Percentiles rank a stretch among this genome's conserved stretches.
These are phyloP conservation scores for Poterioochromonas sp. DNA, from an alignment of 352 stramenopile species.

Conservation along the genomic window DNA sequence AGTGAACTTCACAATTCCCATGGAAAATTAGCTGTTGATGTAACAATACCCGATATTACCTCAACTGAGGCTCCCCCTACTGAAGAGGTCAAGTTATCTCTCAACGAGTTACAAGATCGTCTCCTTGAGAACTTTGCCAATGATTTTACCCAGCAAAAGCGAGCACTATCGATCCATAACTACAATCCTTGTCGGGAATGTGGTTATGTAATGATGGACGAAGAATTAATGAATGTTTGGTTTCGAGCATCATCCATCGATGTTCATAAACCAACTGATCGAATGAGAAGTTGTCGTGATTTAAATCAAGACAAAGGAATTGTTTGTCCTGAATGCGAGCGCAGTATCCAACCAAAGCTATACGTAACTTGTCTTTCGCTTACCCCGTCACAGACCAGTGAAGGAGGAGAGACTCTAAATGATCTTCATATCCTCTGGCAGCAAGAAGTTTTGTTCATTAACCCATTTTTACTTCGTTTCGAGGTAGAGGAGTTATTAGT, in stretches of 20 bases:
- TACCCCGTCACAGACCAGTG: not conserved
- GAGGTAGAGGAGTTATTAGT: not conserved
- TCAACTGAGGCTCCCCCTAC: not conserved
- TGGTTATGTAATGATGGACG: not conserved
- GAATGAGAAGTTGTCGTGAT: not conserved
- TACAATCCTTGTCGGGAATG: not conserved
- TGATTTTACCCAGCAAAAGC: not conserved
- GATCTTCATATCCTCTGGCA: not conserved
- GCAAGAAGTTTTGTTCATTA: not conserved
- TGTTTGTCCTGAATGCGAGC: not conserved
- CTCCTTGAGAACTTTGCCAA: not conserved
- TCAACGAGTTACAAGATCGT: not conserved
- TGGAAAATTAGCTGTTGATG: not conserved
- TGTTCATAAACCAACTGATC: not conserved
- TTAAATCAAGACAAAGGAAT: not conserved
- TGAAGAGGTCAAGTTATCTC: not conserved
- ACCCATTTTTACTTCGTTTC: constrained; percentile 4
- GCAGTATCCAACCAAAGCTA: not conserved
- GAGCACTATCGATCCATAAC: not conserved
- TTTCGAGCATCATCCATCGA: not conserved
- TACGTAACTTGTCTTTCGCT: not conserved
- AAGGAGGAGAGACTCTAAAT: not conserved
- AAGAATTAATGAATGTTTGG: not conserved
- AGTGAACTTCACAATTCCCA: not conserved
- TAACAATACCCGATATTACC: not conserved